These are phyloP conservation scores for Nemania bipapillata DNA, from an alignment of 2,329 filamentous ascomycete species.

Conservation along the genomic window DNA sequence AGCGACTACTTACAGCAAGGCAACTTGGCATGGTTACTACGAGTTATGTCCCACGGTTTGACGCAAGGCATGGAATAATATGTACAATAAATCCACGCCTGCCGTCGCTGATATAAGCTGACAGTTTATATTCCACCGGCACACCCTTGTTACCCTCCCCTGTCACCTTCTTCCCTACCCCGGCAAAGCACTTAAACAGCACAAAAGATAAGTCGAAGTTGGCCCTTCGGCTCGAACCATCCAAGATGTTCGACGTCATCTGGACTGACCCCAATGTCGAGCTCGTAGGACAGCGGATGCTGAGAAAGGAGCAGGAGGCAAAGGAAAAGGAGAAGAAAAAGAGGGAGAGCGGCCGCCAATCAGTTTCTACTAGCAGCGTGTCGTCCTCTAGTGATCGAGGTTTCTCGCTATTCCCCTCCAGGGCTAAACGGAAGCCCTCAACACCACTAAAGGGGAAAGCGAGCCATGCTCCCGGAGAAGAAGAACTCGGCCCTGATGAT, in stretches of 20 bases:
- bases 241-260: constrained; percentile 67
- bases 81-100: background rate
- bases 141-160: constrained; percentile 2
- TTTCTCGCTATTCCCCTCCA: constrained; percentile 59
- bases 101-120: constrained; percentile 2
- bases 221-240: background rate
- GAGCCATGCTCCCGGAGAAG: constrained; percentile 5
- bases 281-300: constrained; percentile 63
- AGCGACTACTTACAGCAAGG: constrained; percentile 5
- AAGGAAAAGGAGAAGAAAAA: constrained; percentile 51
- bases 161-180: background rate
- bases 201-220: background rate
- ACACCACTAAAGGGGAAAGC: constrained; percentile 40
- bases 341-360: constrained; percentile 49
- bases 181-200: background rate
- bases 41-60: background rate
- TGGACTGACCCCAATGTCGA: constrained; percentile 68
- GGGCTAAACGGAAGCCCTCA: constrained; percentile 52
- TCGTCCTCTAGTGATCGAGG: constrained; percentile 56
- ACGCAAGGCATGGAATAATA: constrained; percentile 21
- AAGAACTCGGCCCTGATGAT: constrained; percentile 16
- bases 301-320: constrained; percentile 60
- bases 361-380: constrained; percentile 59
- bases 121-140: background rate
- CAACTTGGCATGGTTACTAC: background rate